Base-by-base conservation (phyloP, 1,284 basidiomycete species). In the Ceraceosorus bombacis region DNA sequence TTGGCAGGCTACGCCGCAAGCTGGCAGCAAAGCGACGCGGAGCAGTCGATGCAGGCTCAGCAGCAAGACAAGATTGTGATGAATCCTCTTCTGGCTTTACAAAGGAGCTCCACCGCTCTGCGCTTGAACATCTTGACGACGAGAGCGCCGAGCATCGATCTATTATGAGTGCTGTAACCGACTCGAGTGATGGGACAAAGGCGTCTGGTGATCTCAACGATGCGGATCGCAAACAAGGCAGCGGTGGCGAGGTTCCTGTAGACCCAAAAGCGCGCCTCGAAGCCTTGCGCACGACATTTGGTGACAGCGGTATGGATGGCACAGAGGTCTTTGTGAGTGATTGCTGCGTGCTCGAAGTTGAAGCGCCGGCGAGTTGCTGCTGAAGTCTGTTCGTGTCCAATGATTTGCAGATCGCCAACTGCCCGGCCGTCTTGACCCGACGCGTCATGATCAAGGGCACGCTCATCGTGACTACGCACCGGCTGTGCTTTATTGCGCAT, bases 401-500 rank as follows among this genome's bases (percentile, higher is more conserved):
- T 10, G 43, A 46, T 8, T 3, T 8, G 27, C 12, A 15, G n/a
- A 51, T 51, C 49, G 49, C 67, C 62, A 63, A 53, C 62, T 55
- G 12, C 53, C 41, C 59, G n/a, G 67, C 60, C 17, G 61, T 73
- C 4, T 61, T 75, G 6, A 58, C 69, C 58, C 64, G 70, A 50
- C 68, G 67, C 5, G 70, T 75, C 2, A 53, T 71, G 13, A 68
- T 75, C 61, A 66, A 68, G 37, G 73, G 73, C n/a, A 60, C 54
- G 41, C 58, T 72, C 15, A 57, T 67, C 49, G 62, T 75, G 41
- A 74, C 73, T 43, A 65, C 56, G 43, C 70, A 69, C 50, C 65
- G 72, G 12, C 41, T 75, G 49, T 69, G 66, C 60, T 75, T 72
- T 54, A 53, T 75, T 27, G 73, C 73, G 10, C 65, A 64, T 51